Evolutionary conservation across 148 eudicot genomes (phyloP).

Genomic region (Agrostemma githago): DNA sequence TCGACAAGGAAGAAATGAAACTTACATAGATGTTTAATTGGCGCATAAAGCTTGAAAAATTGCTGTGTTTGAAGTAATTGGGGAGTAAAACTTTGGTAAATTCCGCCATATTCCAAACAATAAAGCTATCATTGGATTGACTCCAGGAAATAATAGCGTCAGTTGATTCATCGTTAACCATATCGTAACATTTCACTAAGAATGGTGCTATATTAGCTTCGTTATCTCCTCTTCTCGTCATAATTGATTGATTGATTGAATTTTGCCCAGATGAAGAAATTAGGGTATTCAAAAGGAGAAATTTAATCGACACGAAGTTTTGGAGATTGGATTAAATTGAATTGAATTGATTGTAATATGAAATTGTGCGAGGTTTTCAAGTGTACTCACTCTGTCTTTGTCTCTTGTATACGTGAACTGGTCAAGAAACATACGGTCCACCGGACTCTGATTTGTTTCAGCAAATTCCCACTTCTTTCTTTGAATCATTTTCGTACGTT

Average conservation of each 20-base stretch:
- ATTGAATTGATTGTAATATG: too few species aligned
- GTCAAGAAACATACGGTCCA: too few species aligned
- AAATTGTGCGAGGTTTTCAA: too few species aligned
- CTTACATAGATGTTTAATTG: conserved; percentile 74
- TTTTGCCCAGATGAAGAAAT: not conserved
- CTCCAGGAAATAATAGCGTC: conserved; percentile 56
- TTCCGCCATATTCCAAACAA: conserved; percentile 46
- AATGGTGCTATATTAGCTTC: conserved; percentile 43
- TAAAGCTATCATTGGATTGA: conserved; percentile 43
- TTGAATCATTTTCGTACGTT: too few species aligned
- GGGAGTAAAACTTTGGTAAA: conserved; percentile 57
- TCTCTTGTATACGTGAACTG: too few species aligned
- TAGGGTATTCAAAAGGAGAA: not conserved
- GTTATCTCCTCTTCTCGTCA: conserved; percentile 45
- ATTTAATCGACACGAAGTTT: not conserved
- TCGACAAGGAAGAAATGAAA: not conserved
- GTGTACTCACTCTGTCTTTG: too few species aligned
- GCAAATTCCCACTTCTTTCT: too few species aligned
- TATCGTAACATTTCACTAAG: conserved; percentile 63
- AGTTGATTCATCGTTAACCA: conserved; percentile 62
- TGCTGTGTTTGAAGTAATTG: conserved; percentile 65
- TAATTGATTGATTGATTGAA: conserved; percentile 15
- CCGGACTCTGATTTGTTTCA: too few species aligned
- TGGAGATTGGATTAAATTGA: not conserved
- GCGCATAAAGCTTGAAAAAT: conserved; percentile 68